Percentiles rank a stretch among this genome's conserved stretches.
These are phyloP conservation scores for Chrysoporthe deuterocubensis DNA, from an alignment of 2,329 filamentous ascomycete species.

Conservation along the genomic window DNA sequence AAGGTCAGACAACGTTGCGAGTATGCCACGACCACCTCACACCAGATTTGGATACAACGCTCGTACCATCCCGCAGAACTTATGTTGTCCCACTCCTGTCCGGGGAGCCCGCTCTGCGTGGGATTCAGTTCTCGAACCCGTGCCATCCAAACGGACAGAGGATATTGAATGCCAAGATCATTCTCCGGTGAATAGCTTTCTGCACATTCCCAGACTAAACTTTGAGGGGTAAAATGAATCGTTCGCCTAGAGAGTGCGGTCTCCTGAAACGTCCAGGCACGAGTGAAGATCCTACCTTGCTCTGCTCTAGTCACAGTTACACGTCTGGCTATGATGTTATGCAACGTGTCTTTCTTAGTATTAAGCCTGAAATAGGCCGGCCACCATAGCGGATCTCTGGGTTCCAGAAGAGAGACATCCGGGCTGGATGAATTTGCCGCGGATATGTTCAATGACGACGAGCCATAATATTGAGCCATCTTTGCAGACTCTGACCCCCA, in stretches of 20 bases:
- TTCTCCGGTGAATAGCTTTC: not conserved
- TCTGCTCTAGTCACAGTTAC: not conserved
- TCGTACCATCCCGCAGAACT: not conserved
- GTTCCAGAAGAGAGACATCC: not conserved
- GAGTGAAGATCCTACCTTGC: not conserved
- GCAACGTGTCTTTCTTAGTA: not conserved
- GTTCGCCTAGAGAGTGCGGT: not conserved
- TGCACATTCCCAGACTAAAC: not conserved
- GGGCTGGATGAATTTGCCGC: conserved; percentile 1
- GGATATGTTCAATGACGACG: not conserved
- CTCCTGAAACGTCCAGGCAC: not conserved
- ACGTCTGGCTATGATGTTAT: not conserved
- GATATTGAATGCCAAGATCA: not conserved
- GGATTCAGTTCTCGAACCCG: too few species aligned
- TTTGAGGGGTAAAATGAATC: conserved; percentile 1
- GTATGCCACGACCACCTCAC: not conserved
- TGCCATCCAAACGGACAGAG: too few species aligned
- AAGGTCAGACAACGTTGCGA: not conserved
- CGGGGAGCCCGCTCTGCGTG: not conserved
- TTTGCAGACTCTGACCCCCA: conserved; percentile 16
- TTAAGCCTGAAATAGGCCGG: not conserved
- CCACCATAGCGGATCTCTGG: not conserved
- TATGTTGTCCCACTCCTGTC: too few species aligned
- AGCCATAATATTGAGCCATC: conserved; percentile 10
- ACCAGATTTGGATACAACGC: not conserved